Evolutionary conservation across 169 alveolate species (phyloP), one percentile per base, ranked within the genome.

Genomic region (Plasmodium fragile): DNA sequence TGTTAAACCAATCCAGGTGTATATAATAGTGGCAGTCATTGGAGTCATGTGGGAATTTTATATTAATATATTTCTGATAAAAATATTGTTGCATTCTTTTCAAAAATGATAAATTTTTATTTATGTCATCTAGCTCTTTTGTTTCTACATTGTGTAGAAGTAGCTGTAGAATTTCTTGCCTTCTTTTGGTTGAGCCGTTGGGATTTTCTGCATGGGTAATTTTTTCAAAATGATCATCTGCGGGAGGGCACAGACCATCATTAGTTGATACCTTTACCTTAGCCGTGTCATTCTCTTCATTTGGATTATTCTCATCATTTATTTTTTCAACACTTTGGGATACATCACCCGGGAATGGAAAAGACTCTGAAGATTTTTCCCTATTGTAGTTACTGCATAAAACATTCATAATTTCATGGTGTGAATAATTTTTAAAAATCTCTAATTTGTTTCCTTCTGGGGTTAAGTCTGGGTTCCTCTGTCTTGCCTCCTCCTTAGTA

Each of bases 81-180:
- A 84, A 84, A 73, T 84, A 84, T 84, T 84, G 65, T 84, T 84
- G 93, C 75, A 84, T 84, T 73, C 80, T 84, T 84, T 84, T 84
- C 28, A 84, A 18, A 39, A 84, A 84, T 32, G 78, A 45, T 52
- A 84, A n/a, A 84, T 84, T 84, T 84, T 84, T 84, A 49, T 32
- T 41, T 25, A 84, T 84, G 43, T 45, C 59, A 32, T 49, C 45
- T 82, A 65, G 25, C n/a, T 32, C 39, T 11, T 82, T 39, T 10
- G 28, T 39, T 25, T 32, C 34, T 43, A 80, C 0, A 34, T 69
- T 82, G 41, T 69, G 4, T 5, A 22, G 2, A 82, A 65, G 70
- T 82, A 39, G n/a, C n/a, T 36, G 8, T 28, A 59, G 52, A 59
- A 65, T 82, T 34, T 59, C 41, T 82, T 70, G n/a, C 16, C 45